These are phyloP conservation scores for Apiotrichum akiyoshidainum DNA, from an alignment of 1,284 basidiomycete species.

Conservation along the genomic window DNA sequence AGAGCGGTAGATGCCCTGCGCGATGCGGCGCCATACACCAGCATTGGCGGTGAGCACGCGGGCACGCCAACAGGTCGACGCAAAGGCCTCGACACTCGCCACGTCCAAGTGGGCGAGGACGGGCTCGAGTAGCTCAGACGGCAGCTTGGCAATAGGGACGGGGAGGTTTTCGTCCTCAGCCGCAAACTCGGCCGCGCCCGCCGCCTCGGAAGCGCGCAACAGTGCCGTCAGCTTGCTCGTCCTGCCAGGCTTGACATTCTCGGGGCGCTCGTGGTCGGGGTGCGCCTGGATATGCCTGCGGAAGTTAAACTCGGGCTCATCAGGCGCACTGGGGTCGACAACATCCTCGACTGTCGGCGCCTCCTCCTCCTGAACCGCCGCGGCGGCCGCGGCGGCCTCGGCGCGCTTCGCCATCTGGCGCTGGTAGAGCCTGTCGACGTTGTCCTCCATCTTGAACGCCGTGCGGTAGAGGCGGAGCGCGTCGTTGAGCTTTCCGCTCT, in stretches of 20 bases:
- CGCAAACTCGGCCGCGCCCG: constrained; percentile 53
- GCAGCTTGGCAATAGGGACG: constrained; percentile 60
- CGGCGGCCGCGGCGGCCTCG: constrained; percentile 3
- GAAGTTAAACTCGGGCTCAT: constrained; percentile 41
- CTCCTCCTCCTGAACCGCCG: constrained; percentile 3
- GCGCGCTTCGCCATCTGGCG: constrained; percentile 10
- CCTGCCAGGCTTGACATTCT: neutral
- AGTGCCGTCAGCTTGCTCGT: constrained; percentile 4
- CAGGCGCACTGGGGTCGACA: constrained; percentile 34
- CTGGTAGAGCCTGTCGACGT: constrained; percentile 39
- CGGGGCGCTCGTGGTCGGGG: constrained; percentile 40
- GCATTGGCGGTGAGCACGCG: constrained; percentile 65
- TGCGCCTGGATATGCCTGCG: constrained; percentile 43
- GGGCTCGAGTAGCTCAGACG: constrained; percentile 69
- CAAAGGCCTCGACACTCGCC: constrained; percentile 72
- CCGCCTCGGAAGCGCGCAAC: neutral
- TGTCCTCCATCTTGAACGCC: constrained; percentile 67
- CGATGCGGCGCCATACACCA: constrained; percentile 60
- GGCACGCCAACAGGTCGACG: constrained; percentile 65
- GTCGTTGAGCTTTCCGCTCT: constrained; percentile 66
- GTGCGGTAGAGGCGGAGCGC: constrained; percentile 70
- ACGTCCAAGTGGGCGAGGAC: constrained; percentile 61
- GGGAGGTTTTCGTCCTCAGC: constrained; percentile 65
- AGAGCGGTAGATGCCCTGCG: constrained; percentile 63
- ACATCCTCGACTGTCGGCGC: constrained; percentile 22